These are phyloP conservation scores for Scenedesmus sp. DNA, from an alignment of 163 green algal species.

Conservation along the genomic window DNA sequence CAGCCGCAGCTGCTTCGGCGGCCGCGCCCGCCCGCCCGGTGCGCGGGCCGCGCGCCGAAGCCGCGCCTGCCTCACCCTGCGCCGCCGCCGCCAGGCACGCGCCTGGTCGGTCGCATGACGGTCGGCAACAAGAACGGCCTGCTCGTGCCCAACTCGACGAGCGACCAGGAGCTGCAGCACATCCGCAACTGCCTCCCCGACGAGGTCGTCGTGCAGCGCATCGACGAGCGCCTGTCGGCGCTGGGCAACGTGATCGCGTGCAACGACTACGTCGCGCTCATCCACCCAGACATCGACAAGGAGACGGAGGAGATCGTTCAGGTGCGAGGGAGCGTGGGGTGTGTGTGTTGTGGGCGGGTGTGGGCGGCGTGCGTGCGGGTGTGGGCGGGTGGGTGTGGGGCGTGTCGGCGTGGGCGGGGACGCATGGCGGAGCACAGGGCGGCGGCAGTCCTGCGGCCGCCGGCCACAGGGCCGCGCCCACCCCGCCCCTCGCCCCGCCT, in stretches of 20 bases:
- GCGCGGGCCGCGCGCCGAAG: too few relatives aligned
- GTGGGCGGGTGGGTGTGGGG: too few relatives aligned
- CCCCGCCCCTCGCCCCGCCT: too few relatives aligned
- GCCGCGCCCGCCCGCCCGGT: too few relatives aligned
- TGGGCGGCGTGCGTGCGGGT: too few relatives aligned
- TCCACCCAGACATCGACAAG: constrained; percentile 98
- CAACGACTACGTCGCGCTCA: constrained; percentile 99
- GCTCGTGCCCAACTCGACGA: constrained; percentile 94
- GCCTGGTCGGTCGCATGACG: constrained; percentile 92
- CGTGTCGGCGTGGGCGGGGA: too few relatives aligned
- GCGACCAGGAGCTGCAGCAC: constrained; percentile 98
- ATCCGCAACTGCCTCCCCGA: constrained; percentile 97
- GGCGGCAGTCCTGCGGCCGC: too few relatives aligned
- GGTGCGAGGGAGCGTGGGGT: neutral
- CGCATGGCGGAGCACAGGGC: too few relatives aligned
- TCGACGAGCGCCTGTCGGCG: constrained; percentile 98
- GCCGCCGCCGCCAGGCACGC: too few relatives aligned
- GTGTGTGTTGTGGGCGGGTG: neutral
- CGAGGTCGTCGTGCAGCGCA: constrained; percentile 96
- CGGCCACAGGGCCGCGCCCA: too few relatives aligned
- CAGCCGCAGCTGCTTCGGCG: too few relatives aligned
- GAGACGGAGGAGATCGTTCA: constrained; percentile 66
- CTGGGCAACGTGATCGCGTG: constrained; percentile 98
- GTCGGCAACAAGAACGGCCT: constrained; percentile 99
- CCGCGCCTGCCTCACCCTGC: too few relatives aligned